A percentile compares a stretch with the other conserved stretches of the same genome.
Conservation (phyloP, 139 green algal species). For the Pycnococcus provasolii region DNA sequence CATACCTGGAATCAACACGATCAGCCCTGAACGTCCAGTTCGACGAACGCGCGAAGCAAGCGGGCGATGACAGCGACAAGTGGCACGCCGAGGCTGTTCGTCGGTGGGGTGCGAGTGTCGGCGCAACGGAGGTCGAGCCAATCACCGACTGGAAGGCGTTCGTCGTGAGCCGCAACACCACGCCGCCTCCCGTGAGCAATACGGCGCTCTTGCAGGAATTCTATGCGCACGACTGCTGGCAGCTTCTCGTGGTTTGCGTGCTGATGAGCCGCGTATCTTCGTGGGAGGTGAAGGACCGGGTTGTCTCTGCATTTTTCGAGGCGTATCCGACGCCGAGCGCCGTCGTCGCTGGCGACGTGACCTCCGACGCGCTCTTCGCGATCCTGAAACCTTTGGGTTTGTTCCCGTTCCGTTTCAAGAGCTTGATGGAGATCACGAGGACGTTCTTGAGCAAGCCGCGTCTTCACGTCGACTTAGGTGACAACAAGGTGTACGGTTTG, state of each 20-base stretch:
- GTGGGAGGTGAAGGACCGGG: slow-evolving; percentile 19
- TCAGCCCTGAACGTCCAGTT: no score
- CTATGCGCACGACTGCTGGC: slow-evolving; percentile 30
- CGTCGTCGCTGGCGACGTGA: slow-evolving; percentile 1
- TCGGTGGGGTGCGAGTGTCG: slow-evolving; percentile 13
- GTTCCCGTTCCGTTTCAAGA: slow-evolving; percentile 19
- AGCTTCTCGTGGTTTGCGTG: slow-evolving; percentile 21
- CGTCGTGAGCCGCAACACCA: background rate
- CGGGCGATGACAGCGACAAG: no score
- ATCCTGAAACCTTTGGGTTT: slow-evolving; percentile 22
- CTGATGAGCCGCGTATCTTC: slow-evolving; percentile 26
- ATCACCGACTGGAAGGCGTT: slow-evolving; percentile 5
- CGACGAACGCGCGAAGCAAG: no score
- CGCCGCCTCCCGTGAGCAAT: background rate
- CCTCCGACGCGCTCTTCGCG: slow-evolving; percentile 7
- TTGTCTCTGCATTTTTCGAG: slow-evolving; percentile 27
- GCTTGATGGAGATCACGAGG: slow-evolving; percentile 11
- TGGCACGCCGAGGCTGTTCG: slow-evolving; percentile 11
- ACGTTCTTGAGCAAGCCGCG: slow-evolving; percentile 5
- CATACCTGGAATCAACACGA: no score
- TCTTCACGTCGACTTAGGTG: slow-evolving; percentile 6
- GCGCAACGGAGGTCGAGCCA: background rate
- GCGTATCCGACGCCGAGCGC: slow-evolving; percentile 21
- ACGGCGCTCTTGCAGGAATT: slow-evolving; percentile 28
- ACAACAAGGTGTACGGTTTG: slow-evolving; percentile 25